Percentiles rank a stretch among this genome's conserved stretches.
Evolutionary conservation across 1,284 basidiomycete species (phyloP).

Genomic region (Pascua guehoae): DNA sequence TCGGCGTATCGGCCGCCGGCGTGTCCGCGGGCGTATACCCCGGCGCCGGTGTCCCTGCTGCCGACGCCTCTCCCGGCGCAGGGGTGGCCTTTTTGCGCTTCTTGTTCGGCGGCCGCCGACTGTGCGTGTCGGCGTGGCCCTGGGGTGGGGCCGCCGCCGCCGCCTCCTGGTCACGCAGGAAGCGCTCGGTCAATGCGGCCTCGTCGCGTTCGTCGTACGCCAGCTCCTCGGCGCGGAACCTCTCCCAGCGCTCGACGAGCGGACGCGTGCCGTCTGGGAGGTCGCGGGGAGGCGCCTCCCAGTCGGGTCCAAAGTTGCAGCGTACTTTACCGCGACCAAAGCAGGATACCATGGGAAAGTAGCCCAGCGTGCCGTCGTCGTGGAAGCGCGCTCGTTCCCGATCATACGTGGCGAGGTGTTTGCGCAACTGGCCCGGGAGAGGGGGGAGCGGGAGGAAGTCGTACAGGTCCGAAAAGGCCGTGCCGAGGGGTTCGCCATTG

Average conservation of each 20-base stretch:
- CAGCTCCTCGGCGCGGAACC: slow-evolving; percentile 38
- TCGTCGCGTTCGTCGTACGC: slow-evolving; percentile 45
- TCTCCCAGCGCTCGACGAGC: slow-evolving; percentile 40
- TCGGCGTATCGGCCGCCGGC: neutral
- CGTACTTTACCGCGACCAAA: slow-evolving; percentile 84
- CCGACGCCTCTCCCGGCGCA: neutral
- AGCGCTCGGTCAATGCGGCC: slow-evolving; percentile 19
- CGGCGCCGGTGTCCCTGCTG: neutral
- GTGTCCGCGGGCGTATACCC: neutral
- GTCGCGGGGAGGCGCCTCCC: slow-evolving; percentile 64
- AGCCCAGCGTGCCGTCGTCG: slow-evolving; percentile 93
- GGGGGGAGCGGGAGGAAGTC: slow-evolving; percentile 83
- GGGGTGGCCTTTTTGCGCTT: slow-evolving; percentile 1
- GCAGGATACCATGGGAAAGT: slow-evolving; percentile 90
- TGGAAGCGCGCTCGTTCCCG: slow-evolving; percentile 42
- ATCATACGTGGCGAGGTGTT: slow-evolving; percentile 48
- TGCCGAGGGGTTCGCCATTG: slow-evolving; percentile 81
- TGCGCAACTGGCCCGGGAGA: slow-evolving; percentile 37
- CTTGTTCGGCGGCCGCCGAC: neutral
- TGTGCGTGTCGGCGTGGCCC: neutral
- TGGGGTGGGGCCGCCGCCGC: neutral
- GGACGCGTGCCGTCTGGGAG: slow-evolving; percentile 19
- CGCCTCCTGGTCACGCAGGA: slow-evolving; percentile 25
- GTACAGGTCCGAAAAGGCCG: slow-evolving; percentile 83
- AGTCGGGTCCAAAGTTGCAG: slow-evolving; percentile 84